These are phyloP conservation scores for Penicillium sp. DNA, from an alignment of 2,329 filamentous ascomycete species.

Conservation along the genomic window DNA sequence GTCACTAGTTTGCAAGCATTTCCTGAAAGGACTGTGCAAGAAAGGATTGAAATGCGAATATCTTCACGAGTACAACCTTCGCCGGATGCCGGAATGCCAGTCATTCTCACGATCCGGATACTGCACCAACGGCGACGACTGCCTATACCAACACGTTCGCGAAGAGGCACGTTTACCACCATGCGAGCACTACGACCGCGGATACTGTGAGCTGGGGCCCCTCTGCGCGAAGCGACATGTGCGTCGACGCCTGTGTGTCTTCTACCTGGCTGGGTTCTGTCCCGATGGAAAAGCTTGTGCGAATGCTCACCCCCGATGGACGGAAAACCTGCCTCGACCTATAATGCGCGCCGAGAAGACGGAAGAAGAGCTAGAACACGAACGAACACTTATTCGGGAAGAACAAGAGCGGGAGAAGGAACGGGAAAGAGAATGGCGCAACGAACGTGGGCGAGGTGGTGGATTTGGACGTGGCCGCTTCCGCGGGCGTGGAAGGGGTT, in stretches of 20 bases:
- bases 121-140: slow-evolving; percentile 96
- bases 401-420: slow-evolving; percentile 60
- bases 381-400: slow-evolving; percentile 57
- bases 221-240: slow-evolving; percentile 87
- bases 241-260: slow-evolving; percentile 75
- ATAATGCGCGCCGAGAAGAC: slow-evolving; percentile 69
- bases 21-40: slow-evolving; percentile 95
- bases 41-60: slow-evolving; percentile 98
- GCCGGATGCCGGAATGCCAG: slow-evolving; percentile 98
- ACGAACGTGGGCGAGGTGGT: slow-evolving; percentile 53
- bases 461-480: slow-evolving; percentile 46
- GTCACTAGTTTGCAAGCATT: slow-evolving; percentile 94
- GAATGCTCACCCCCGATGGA: slow-evolving; percentile 79
- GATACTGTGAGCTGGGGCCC: slow-evolving; percentile 90
- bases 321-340: slow-evolving; percentile 62
- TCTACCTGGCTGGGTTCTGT: slow-evolving; percentile 92
- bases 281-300: slow-evolving; percentile 77
- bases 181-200: slow-evolving; percentile 89
- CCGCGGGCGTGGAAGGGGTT: slow-evolving; percentile 50
- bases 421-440: slow-evolving; percentile 55
- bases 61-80: slow-evolving; percentile 95
- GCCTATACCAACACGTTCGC: slow-evolving; percentile 87
- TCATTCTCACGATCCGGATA: slow-evolving; percentile 93
- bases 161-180: slow-evolving; percentile 75
- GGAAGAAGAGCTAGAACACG: slow-evolving; percentile 66